Evolutionary conservation across 805 yeast species (phyloP).

Genomic region (Candida nonsorbophila): DNA sequence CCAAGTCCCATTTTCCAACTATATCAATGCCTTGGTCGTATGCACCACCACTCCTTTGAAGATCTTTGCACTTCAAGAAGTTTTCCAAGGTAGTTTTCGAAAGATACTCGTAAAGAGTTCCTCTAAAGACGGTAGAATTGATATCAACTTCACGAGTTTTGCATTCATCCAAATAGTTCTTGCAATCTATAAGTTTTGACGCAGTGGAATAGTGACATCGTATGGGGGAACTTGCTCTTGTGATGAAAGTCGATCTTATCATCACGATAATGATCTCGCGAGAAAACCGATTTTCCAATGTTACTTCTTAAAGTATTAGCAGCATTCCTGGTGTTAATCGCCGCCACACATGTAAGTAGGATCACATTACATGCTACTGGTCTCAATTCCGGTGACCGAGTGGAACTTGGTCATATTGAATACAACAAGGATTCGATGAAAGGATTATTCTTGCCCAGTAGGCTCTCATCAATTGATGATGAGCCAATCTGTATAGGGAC

Average conservation of each 20-base stretch:
- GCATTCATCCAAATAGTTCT: constrained; percentile 23
- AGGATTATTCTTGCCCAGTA: constrained; percentile 7
- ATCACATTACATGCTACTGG: too few species aligned
- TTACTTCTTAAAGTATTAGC: too few species aligned
- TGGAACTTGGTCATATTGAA: constrained; percentile 11
- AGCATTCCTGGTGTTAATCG: too few species aligned
- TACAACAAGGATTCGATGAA: constrained; percentile 6
- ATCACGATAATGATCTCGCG: too few species aligned
- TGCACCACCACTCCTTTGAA: constrained; percentile 49
- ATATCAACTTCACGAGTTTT: constrained; percentile 13
- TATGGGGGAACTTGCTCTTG: not conserved
- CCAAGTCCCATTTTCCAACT: constrained; percentile 46
- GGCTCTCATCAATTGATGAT: constrained; percentile 1
- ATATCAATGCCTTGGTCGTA: constrained; percentile 56
- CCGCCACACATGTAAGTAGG: too few species aligned
- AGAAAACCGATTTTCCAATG: too few species aligned
- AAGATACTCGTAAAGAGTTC: constrained; percentile 51
- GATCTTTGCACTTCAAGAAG: constrained; percentile 28
- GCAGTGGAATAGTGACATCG: not conserved
- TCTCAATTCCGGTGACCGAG: too few species aligned
- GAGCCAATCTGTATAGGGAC: constrained; percentile 24
- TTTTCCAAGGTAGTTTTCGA: constrained; percentile 34
- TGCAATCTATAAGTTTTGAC: constrained; percentile 3
- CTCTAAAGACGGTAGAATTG: constrained; percentile 43
- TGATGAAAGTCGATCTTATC: too few species aligned